Evolutionary conservation across 2,329 filamentous ascomycete genomes (phyloP).

Genomic region (Teratosphaeriaceae sp.): DNA sequence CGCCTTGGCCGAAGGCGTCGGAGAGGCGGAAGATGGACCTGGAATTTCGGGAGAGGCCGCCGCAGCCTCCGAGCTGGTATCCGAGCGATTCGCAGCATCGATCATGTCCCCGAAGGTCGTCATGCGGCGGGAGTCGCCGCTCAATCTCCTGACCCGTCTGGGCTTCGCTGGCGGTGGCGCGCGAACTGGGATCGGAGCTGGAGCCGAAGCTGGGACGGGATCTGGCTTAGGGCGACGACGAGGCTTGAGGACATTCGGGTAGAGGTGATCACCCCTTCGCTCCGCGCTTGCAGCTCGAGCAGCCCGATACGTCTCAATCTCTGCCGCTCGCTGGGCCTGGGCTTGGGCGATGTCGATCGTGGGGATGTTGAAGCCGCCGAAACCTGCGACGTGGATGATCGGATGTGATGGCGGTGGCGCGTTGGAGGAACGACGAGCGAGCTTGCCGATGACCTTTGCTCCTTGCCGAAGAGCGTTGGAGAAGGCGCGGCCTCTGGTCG

Average conservation of each 20-base stretch:
- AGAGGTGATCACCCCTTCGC: not conserved
- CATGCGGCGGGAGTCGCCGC: not conserved
- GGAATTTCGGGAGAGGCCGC: too few relatives aligned
- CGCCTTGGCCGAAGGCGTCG: too few relatives aligned
- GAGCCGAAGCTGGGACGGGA: not conserved
- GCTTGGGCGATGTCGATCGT: too few relatives aligned
- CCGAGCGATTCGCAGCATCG: not conserved
- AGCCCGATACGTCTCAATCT: not conserved
- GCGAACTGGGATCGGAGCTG: not conserved
- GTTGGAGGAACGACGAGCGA: too few relatives aligned
- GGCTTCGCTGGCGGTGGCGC: not conserved
- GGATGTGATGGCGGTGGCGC: too few relatives aligned
- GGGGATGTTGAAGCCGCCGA: too few relatives aligned
- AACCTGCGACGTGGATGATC: too few relatives aligned
- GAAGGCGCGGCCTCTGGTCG: too few relatives aligned
- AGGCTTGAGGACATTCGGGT: not conserved
- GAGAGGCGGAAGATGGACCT: too few relatives aligned
- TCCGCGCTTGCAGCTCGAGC: not conserved
- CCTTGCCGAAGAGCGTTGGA: too few relatives aligned
- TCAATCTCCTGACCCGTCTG: not conserved
- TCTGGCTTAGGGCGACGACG: not conserved
- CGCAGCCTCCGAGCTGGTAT: not conserved
- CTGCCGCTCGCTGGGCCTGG: not conserved
- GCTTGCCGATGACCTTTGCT: too few relatives aligned
- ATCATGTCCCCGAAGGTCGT: constrained; percentile 1